Evolutionary conservation across 345 rosid genomes (phyloP), one percentile per base, ranked within the genome.

Genomic region (Salix caprea): DNA sequence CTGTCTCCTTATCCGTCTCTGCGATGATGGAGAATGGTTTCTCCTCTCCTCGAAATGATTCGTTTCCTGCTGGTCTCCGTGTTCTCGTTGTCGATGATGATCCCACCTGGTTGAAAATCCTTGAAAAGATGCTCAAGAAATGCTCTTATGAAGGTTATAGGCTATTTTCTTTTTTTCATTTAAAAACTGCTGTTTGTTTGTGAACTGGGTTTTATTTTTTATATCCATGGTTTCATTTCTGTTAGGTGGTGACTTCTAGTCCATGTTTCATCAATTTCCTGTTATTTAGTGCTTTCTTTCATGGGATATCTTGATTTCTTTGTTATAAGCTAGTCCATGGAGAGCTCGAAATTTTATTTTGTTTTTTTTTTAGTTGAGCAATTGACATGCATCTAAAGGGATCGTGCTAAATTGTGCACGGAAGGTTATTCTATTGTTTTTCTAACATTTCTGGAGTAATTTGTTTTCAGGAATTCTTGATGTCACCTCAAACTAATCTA

Each of bases 61-160:
- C 84, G 11, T 91, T 91, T 58, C 97, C 99, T 28, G 90, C 89
- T 72, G 98, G 96, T 64, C 92, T 96, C 46, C 89, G 99, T 19
- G 99, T 96, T 78, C 99, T 96, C 23, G 98, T 96, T 2, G 99
- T 96, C 21, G 98, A 96, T 62, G 99, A 96, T 37, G 99, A 96
- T 67, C 94, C 93, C 3, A 91, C 98, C 1, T 96, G 99, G 99
- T 84, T 93, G 68, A 96, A 93, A 83, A 96, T 96, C 79, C 98
- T 96, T 26, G 99, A 96, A 78, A 96, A 91, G 93, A 96, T 96
- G 99, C 98, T 96, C 73, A 96, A 87, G 73, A 96, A 93, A 79
- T 96, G 98, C 72, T 91, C 91, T 14, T 96, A 91, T 67, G 97
- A 91, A 90, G 99, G 97, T 93, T 44, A 37, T 30, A 1, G 7